Evolutionary conservation across 208 protist genomes (phyloP), one percentile per base, ranked within the genome.

Genomic region (Angomonas ambiguus): DNA sequence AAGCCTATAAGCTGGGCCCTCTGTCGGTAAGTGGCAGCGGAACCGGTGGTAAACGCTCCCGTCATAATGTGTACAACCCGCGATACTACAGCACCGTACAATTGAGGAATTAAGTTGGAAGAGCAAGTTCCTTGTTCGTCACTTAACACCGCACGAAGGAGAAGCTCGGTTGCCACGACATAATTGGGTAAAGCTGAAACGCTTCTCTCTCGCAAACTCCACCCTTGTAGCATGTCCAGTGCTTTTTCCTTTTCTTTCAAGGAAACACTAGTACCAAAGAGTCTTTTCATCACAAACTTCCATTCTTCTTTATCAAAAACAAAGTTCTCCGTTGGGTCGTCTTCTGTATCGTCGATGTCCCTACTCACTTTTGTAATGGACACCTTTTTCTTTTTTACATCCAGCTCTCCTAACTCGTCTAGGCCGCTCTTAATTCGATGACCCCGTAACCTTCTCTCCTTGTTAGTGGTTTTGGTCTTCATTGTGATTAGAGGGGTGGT

Each of bases 11-110:
- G 38, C 3, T 55, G 69, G 1, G 90, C 90, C 2, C 90, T 76
- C 66, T 90, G 82, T 32, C 90, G 80, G 71, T 95, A 95, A 27
- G 90, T 95, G 68, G 85, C 74, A 10, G 71, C 81, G 5, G 34
- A 62, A n/a, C 69, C 80, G 2, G n/a, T 42, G 2, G 82, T 85
- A 42, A 93, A 92, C 41, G 78, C 85, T 48, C 90, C 90, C 6
- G 87, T 93, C 83, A 95, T 89, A 67, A 91, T 45, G 61, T 95
- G 90, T 62, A 95, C 87, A 0, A 71, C 71, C 8, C 90, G 90
- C 22, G 87, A 83, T n/a, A 95, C 64, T 25, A 80, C 82, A 2
- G 84, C 85, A 25, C 90, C 81, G 72, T 95, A 95, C 63, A 63
- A 69, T 3, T 65, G 62, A 16, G 27, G 51, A 0, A 65, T 45